Base-by-base conservation (phyloP, 1,284 basidiomycete genomes). In the Ceratobasidium sp. region DNA sequence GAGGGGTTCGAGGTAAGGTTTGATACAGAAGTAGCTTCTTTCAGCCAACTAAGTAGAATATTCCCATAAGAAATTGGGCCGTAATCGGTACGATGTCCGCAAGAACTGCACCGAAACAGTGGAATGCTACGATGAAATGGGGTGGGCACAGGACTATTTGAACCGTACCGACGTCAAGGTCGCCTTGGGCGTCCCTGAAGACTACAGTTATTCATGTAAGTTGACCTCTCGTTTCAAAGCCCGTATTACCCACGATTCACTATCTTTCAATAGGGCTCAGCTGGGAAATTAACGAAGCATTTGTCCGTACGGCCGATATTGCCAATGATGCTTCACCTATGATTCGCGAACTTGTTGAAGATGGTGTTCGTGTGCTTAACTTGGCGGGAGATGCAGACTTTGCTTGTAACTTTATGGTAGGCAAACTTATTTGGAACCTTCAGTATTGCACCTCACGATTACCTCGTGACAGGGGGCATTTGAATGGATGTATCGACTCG, bases 401-500 rank as follows among this genome's bases (percentile, higher is more conserved):
- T 71, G 68, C 56, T 32, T 71, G 68, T 32, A 49, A 71, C 56
- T 71, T 59, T 40, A 71, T 71, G 68, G 68, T 56, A 46, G 15
- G 68, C 32, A 66, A 0, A 34, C 6, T 15, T 32, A 19, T 11
- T 25, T 65, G 7, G 25, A 22, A 65, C 19, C 25, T 11, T 34
- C 15, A 54, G n/a, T 49, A 19, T 9, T 44, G 52, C 7, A 9
- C 13, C 37, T 32, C 17, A 43, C 11, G 19, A 37, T 29, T 17
- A 22, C 19, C 13, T 9, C 32, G 11, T 15, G 15, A 51, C 15
- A 71, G 68, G 68, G 68, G 13, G 57, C 54, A 19, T 71, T 71
- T n/a, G 57, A 71, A 17, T 59, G 68, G 68, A 71, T 71, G 68
- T 71, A 71, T 22, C 54, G 29, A n/a, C 44, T 71, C 8, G 68